These are phyloP conservation scores for Candida rishiriensis DNA, from an alignment of 805 yeast species.

Conservation along the genomic window DNA sequence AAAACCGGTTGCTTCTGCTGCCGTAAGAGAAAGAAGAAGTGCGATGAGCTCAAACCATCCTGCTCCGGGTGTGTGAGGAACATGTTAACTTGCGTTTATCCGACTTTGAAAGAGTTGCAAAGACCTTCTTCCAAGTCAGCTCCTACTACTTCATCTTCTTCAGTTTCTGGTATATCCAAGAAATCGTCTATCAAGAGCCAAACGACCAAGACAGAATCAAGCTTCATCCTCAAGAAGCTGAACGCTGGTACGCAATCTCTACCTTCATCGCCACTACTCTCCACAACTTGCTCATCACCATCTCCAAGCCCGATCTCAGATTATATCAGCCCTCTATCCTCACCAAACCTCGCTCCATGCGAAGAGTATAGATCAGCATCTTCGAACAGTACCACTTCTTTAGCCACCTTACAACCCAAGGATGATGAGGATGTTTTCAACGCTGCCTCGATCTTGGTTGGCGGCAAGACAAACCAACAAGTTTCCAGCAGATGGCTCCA, in stretches of 20 bases:
- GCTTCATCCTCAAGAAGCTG: background rate
- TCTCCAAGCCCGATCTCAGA: constrained; percentile 7
- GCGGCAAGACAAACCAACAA: background rate
- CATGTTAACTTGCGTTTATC: constrained; percentile 31
- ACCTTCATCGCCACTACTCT: too few species aligned
- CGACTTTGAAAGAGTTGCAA: constrained; percentile 18
- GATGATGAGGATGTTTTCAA: background rate
- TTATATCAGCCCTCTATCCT: constrained; percentile 23
- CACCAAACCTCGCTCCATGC: constrained; percentile 22
- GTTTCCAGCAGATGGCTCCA: background rate
- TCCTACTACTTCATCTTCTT: too few species aligned
- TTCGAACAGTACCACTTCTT: background rate
- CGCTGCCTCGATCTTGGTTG: background rate
- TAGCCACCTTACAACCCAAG: background rate
- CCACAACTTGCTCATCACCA: background rate
- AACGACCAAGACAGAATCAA: background rate
- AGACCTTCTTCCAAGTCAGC: constrained; percentile 8
- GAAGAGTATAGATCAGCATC: background rate
- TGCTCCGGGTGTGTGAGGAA: constrained; percentile 34
- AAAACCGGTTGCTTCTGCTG: constrained; percentile 37
- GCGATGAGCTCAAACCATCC: constrained; percentile 31
- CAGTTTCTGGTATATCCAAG: background rate
- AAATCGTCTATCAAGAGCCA: background rate
- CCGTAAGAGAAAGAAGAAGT: constrained; percentile 35
- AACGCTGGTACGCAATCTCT: background rate